Conservation (phyloP, 2,329 filamentous ascomycete genomes). For the Fusarium metavorans region DNA sequence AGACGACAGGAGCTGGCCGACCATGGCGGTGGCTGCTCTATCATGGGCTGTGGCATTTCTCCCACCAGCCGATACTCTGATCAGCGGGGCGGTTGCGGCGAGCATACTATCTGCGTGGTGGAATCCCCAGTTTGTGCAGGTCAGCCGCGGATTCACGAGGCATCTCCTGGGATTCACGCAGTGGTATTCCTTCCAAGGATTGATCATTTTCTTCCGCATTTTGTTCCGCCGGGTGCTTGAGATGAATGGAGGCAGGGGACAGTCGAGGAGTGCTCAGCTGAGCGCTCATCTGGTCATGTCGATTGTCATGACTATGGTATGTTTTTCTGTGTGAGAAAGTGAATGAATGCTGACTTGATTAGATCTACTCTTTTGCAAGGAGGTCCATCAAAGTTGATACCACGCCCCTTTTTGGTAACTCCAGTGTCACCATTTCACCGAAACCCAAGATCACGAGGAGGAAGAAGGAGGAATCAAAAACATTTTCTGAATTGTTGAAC, state of each 20-base stretch:
- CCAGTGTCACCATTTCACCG: constrained; percentile 39
- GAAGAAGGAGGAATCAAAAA: constrained; percentile 52
- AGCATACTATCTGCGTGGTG: constrained; percentile 71
- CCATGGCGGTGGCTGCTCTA: constrained; percentile 24
- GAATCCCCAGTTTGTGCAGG: constrained; percentile 75
- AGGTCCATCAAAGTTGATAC: constrained; percentile 67
- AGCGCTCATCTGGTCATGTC: constrained; percentile 68
- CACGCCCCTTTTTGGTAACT: constrained; percentile 62
- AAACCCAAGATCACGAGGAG: constrained; percentile 37
- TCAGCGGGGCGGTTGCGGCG: constrained; percentile 61
- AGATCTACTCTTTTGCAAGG: constrained; percentile 60
- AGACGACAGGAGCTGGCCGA: constrained; percentile 43
- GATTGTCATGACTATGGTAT: constrained; percentile 65
- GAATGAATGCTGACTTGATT: constrained; percentile 35
- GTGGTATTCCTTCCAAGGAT: constrained; percentile 75
- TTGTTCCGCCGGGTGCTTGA: constrained; percentile 59
- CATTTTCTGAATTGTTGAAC: constrained; percentile 56
- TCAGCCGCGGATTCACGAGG: constrained; percentile 68
- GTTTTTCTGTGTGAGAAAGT: constrained; percentile 37
- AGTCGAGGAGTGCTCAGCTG: constrained; percentile 56
- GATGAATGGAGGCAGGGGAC: constrained; percentile 53
- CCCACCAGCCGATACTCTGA: constrained; percentile 55
- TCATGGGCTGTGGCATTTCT: constrained; percentile 45
- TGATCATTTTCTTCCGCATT: constrained; percentile 68
- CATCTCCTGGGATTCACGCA: constrained; percentile 71